A percentile compares a stretch with the other conserved stretches of the same genome.
Conservation (phyloP, 345 rosid species). For the Lepidium didymum region DNA sequence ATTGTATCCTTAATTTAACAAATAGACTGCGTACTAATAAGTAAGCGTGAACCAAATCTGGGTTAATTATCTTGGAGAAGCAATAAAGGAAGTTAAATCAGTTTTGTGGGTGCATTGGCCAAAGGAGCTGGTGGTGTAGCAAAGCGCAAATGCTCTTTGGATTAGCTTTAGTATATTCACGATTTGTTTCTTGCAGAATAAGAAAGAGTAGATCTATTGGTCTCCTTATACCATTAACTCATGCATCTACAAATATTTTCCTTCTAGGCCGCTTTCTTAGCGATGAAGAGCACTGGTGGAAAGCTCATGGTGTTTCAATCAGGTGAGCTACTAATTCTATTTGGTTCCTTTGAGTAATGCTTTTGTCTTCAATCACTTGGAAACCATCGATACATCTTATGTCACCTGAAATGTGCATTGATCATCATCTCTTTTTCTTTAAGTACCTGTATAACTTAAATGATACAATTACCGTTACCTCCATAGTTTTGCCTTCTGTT, state of each 20-base stretch:
- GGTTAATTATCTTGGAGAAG: not conserved
- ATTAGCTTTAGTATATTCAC: not conserved
- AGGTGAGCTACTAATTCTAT: slow-evolving; percentile 35
- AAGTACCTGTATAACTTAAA: not conserved
- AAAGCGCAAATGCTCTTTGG: not conserved
- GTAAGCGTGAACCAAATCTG: not conserved
- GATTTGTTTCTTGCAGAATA: not conserved
- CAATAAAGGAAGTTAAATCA: not conserved
- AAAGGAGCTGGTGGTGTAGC: not conserved
- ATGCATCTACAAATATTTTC: not conserved
- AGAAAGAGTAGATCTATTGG: not conserved
- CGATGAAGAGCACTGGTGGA: slow-evolving; percentile 93
- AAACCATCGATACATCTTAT: not conserved
- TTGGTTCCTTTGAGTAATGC: not conserved
- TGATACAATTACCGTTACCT: slow-evolving; percentile 5
- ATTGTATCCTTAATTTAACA: not conserved
- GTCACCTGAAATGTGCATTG: not conserved
- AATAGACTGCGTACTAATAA: not conserved
- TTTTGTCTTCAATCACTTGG: slow-evolving; percentile 1
- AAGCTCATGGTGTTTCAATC: slow-evolving; percentile 95
- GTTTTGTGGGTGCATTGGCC: slow-evolving; percentile 7
- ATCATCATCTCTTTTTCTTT: not conserved
- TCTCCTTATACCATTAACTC: not conserved
- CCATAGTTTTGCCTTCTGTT: slow-evolving; percentile 84
- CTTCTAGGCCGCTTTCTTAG: slow-evolving; percentile 84